These are phyloP conservation scores for Cytospora piceicola DNA, from an alignment of 2,329 filamentous ascomycete species.

Conservation along the genomic window DNA sequence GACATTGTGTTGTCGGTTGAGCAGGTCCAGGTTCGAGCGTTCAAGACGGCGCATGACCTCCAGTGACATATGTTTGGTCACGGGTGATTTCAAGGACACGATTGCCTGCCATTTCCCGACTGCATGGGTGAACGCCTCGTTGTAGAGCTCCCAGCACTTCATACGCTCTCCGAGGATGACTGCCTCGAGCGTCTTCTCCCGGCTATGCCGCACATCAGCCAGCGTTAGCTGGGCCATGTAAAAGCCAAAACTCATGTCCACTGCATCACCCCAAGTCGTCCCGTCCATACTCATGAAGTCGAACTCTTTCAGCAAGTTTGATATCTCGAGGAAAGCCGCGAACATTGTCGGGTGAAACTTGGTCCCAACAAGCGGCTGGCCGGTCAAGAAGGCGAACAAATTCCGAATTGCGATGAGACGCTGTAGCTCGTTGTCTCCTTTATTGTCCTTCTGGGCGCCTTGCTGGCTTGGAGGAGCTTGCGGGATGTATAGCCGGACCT, in stretches of 20 bases:
- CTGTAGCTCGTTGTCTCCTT: conserved; percentile 49
- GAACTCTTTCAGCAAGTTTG: conserved; percentile 58
- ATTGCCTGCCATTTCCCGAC: conserved; percentile 84
- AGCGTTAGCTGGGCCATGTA: conserved; percentile 79
- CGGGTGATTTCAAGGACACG: conserved; percentile 65
- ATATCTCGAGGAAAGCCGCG: conserved; percentile 57
- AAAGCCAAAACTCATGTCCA: conserved; percentile 68
- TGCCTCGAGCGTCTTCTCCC: conserved; percentile 87
- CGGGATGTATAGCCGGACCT: conserved; percentile 60
- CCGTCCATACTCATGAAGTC: conserved; percentile 61
- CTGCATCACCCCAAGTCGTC: conserved; percentile 62
- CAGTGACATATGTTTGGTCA: conserved; percentile 71
- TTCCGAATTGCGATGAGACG: conserved; percentile 64
- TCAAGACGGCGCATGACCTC: conserved; percentile 80
- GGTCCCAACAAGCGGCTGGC: conserved; percentile 66
- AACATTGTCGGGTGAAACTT: conserved; percentile 56
- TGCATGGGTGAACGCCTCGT: conserved; percentile 88
- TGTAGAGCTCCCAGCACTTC: conserved; percentile 80
- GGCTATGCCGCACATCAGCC: conserved; percentile 78
- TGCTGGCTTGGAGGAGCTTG: conserved; percentile 42
- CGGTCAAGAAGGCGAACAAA: conserved; percentile 67
- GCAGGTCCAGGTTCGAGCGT: conserved; percentile 78
- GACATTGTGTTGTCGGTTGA: conserved; percentile 71
- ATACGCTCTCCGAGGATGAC: conserved; percentile 88
- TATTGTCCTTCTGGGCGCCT: neutral